Base-by-base conservation (phyloP, 805 yeast species). In the Candida ipomoeae region DNA sequence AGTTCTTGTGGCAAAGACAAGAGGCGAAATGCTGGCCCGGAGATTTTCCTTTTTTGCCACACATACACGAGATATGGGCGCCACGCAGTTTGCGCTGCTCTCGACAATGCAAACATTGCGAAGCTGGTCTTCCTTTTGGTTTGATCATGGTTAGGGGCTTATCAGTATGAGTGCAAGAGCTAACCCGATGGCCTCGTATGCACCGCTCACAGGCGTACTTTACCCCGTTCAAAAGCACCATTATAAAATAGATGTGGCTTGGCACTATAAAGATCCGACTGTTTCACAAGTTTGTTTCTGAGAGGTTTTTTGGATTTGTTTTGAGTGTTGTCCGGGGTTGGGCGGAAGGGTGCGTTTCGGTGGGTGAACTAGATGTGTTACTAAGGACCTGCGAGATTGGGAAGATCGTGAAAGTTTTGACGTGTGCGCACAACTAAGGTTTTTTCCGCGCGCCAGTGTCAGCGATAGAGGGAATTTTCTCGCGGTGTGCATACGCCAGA, bases 201-300 rank as follows among this genome's bases (percentile, higher is more conserved):
- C 99, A 92, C 53, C 97, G 74, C 59, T 90, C 96, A 67, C 99
- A 92, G 52, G 99, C 98, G 68, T 90, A 92, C 65, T 94, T 92
- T 56, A 88, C 85, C 36, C 97, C 98, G 61, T 90, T 89, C 47
- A 92, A 84, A 48, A 89, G 74, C 50, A 92, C 97, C 97, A 91
- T 92, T 20, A 8, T n/a, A 7, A n/a, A 29, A 21, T n/a, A 26
- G 29, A 8, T 26, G 29, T 8, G 5, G 29, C 11, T 26, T 26
- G 29, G 29, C 11, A 26, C 29, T 26, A 10, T 26, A 26, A 26
- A 26, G 29, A 26, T 8, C 13, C 29, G 10, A 8, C 4, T 26
- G 29, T 8, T 26, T 26, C 29, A 26, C 29, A 26, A 26, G 29
- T 26, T 26, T 26, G 11, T 26, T 26, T 26, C 29, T 26, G 29